Evolutionary conservation across 1,284 basidiomycete species (phyloP), one percentile per base, ranked within the genome.

Genomic region (Pseudozyma flocculosa): DNA sequence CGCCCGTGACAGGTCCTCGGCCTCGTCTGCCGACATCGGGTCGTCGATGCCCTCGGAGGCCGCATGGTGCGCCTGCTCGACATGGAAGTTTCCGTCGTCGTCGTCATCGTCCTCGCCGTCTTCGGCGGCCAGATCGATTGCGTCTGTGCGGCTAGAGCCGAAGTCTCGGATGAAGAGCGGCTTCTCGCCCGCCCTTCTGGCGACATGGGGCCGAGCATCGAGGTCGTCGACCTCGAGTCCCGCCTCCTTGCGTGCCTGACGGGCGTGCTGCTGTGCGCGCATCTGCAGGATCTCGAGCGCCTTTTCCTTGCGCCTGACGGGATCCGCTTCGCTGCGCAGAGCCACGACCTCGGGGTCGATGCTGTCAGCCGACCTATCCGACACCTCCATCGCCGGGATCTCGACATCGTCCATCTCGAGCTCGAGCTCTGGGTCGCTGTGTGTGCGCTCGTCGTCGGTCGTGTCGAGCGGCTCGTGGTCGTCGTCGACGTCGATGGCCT

Each of bases 401-500:
- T 69, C 63, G 41, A 75, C 73, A 13, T 75, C 73, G 29, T 74
- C 70, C 68, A 75, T 65, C 11, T 69, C 73, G 11, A 67, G 37
- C 11, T 68, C 65, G 4, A 61, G 53, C 34, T 62, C 62, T 22
- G 50, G 62, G 3, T 60, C 57, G 43, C 46, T 52, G 7, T 43
- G 37, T 13, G 50, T 39, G 9, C 56, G 54, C 18, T 68, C 64
- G 26, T 61, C 61, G 39, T 53, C 58, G 29, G 58, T 55, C 40
- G 58, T 69, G 48, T 55, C 44, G 50, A 59, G 54, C 19, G 56
- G 48, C 22, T 64, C 50, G 7, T 66, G 60, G 37, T 72, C 68
- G 22, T 62, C 54, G 21, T 75, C 74, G 56, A 97, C 85, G 52
- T 87, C 84, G 58, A 98, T 96, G 1, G 94, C 92, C 68, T 90